Evolutionary conservation across 2,329 filamentous ascomycete species (phyloP), one percentile per base, ranked within the genome.

Genomic region (Claviceps capensis): DNA sequence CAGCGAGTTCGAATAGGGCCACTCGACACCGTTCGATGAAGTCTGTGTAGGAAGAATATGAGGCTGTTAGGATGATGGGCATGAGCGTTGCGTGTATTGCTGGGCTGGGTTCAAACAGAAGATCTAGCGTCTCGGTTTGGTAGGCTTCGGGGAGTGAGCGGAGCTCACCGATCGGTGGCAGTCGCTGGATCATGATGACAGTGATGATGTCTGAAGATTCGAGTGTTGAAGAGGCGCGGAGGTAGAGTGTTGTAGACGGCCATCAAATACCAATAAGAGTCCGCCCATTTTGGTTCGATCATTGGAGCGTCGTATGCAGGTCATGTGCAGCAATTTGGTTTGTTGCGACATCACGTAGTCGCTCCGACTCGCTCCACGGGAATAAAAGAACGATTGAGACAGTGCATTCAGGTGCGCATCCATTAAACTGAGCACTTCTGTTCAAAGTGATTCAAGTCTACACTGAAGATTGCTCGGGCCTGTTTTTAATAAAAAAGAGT

Each of bases 51-150:
- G 81, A 82, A 1, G 70, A 60, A 65, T 88, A 90, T 1, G 71
- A 65, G 9, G 61, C 60, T 1, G 65, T 60, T 42, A 72, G 73
- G n/a, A 94, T 72, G 2, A 84, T 69, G 2, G 86, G 85, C 5
- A 87, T 65, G 16, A 86, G 79, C 14, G 93, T 74, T 13, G 76
- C 73, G 66, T 91, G 88, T 1, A 96, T 79, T 49, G 83, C 78
- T 0, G 77, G 72, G 51, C 84, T 89, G 16, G 87, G 86, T 65
- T 96, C 90, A 67, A 96, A 95, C 54, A 95, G 82, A 3, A 82
- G 75, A 68, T 94, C 86, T 48, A 95, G 78, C 48, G 82, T 71
- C 4, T 67, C 62, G 40, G 72, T 74, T 52, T 85, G 76, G 19
- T 76, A 69, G 30, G 72, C 61, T 34, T 79, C 73, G 17, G 81